phyloP scores from a whole-genome alignment of 176 grass and related monocot genomes.

The Triticum turgidum region DNA sequence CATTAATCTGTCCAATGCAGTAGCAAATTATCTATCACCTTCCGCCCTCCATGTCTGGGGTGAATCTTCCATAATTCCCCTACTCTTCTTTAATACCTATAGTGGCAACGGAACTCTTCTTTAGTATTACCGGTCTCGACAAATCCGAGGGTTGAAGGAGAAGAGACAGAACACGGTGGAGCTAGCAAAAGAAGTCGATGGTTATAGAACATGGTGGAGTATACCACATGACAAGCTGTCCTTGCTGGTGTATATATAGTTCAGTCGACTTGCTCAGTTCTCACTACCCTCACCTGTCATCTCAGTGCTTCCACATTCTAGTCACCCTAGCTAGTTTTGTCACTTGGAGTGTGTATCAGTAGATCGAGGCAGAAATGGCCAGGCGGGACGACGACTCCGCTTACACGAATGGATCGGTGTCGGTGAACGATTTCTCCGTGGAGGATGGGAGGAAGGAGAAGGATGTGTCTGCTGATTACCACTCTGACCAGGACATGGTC shows the following conservation, averaged over 20 bases:
- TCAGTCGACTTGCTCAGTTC: neutral
- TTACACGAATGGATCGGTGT: slow-evolving; percentile 43
- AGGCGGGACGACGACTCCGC: slow-evolving; percentile 38
- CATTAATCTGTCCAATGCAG: neutral
- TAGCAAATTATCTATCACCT: neutral
- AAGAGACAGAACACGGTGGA: neutral
- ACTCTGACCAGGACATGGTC: neutral
- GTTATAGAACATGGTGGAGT: neutral
- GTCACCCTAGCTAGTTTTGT: neutral
- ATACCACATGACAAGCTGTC: neutral
- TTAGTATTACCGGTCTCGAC: neutral
- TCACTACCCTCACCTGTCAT: neutral
- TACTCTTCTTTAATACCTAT: neutral
- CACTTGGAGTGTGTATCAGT: neutral
- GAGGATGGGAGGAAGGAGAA: slow-evolving; percentile 39
- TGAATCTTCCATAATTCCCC: neutral
- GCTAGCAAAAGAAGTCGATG: neutral
- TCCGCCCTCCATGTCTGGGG: neutral
- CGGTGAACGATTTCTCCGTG: slow-evolving; percentile 27
- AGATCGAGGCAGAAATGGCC: slow-evolving; percentile 16
- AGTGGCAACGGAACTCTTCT: neutral
- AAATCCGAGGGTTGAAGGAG: neutral
- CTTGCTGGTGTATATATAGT: slow-evolving; percentile 7
- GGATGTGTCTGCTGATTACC: neutral
- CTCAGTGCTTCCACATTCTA: neutral